Evolutionary conservation across 192 early-diverging fungal genomes (phyloP), one percentile per base, ranked within the genome.

Genomic region (Backusella westeae): DNA sequence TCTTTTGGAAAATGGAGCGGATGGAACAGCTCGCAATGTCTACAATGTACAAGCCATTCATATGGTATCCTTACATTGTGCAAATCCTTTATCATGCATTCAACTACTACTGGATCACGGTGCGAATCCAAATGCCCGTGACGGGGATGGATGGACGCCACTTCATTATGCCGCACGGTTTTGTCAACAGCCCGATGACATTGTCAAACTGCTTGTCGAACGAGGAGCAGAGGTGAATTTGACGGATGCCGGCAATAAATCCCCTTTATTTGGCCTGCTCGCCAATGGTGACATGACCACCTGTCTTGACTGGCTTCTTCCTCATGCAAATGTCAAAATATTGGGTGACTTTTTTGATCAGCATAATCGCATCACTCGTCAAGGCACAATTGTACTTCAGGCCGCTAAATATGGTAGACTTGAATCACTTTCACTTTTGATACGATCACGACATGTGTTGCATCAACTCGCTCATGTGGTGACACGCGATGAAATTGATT

Each of bases 101-200:
- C 9, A 15, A 46, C 66, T 76, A n/a, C 71, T 74, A 7, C 35
- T 77, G 15, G 71, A 79, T 0, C 75, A 81, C 67, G 82, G 85
- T 7, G 89, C 90, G 19, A 79, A 89, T 70, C 71, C 85, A 34
- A 87, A 93, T 76, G 75, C 89, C 12, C 81, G 86, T 21, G 91
- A 93, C 69, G 80, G 88, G 6, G 91, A 93, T 59, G 92, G 89
- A 17, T 90, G 88, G 84, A 88, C 89, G 10, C 89, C 88, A 10
- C 34, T 89, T 1, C 83, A 84, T 8, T 83, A 83, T 59, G 74
- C 78, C 1, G 75, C 82, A 4, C 75, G 82, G 1, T 83, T 83
- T 41, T 83, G 82, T 71, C 71, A 75, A 41, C 73, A 72, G 8
- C 78, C 82, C 2, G n/a, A 76, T 2, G 42, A 63, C 2, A 44